Evolutionary conservation across 192 early-diverging fungal genomes (phyloP).

Genomic region (Obelidium mucronatum): DNA sequence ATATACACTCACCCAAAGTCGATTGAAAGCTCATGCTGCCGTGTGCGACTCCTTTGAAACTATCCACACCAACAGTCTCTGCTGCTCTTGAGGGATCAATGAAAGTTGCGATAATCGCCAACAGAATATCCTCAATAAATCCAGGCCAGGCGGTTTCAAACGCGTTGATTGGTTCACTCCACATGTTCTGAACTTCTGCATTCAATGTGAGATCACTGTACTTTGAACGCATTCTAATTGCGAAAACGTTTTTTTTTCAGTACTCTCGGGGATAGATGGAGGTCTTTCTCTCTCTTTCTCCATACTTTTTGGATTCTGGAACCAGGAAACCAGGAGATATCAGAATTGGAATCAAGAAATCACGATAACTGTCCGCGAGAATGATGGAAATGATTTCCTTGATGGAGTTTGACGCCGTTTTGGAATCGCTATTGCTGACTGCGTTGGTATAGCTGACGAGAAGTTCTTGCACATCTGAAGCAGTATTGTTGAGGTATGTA

Average conservation of each 20-base stretch:
- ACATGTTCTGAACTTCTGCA: conserved; percentile 29
- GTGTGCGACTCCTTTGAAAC: background rate
- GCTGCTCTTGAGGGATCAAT: background rate
- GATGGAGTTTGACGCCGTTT: conserved; percentile 2
- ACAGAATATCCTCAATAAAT: conserved; percentile 49
- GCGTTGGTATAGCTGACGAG: background rate
- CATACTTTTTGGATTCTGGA: conserved; percentile 36
- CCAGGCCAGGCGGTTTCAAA: conserved; percentile 52
- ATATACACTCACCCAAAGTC: conserved; percentile 20
- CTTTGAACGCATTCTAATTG: conserved; percentile 26
- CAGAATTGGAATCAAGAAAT: conserved; percentile 47
- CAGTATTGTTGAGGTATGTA: conserved; percentile 44
- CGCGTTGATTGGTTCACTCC: conserved; percentile 33
- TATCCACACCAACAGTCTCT: background rate
- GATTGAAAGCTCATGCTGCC: conserved; percentile 11
- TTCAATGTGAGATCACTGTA: conserved; percentile 9
- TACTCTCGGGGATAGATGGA: background rate
- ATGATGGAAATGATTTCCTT: conserved; percentile 35
- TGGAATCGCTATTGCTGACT: background rate
- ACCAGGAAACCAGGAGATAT: conserved; percentile 46
- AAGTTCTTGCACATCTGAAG: conserved; percentile 9
- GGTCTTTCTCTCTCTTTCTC: conserved; percentile 27
- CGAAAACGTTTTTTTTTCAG: conserved; percentile 11
- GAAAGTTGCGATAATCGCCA: conserved; percentile 39
- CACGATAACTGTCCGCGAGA: conserved; percentile 44